Base-by-base conservation (phyloP, 257 asterid genomes). In the Lantana camara region DNA sequence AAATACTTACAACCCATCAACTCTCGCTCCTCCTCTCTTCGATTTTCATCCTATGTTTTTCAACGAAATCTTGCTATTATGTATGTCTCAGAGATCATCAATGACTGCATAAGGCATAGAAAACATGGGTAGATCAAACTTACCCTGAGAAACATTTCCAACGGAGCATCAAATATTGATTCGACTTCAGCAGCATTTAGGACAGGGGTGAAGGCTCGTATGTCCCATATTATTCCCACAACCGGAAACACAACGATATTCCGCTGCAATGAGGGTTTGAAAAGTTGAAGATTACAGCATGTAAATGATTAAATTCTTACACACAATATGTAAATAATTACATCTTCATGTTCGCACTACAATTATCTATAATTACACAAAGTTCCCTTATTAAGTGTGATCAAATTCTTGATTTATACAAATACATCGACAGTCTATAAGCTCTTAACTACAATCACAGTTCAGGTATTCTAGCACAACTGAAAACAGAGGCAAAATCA, bases 111-210 rank as follows among this genome's bases (percentile, higher is more conserved):
- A 30, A 58, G 19, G 19, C 52, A 52, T 34, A 23, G 37, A 9
- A 8, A 45, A 27, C 53, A 29, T 40, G 40, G 7, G 52, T 4
- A 50, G 35, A 15, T 2, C 32, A 27, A 27, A 57, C 45, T 47
- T 24, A 86, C 96, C 95, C 84, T 81, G 58, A 88, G 93, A 81
- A 91, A 89, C 92, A 86, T 88, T 61, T 85, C 87, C 58, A 91
- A 57, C 11, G 96, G 96, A 58, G 92, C 92, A 74, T 89, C 86
- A 24, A 89, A 91, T 40, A 88, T 60, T 3, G 84, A 76, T 66
- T 83, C 96, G 67, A 91, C 96, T 69, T 91, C 96, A 45, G 83
- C 85, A 15, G 85, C 71, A 74, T 84, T 89, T 30, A 70, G 84
- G 32, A 65, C 67, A 2, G 88, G 89, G 30, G 27, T 75, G 72